Conservation (phyloP, 805 yeast genomes). For the Kuraishia cidri region DNA sequence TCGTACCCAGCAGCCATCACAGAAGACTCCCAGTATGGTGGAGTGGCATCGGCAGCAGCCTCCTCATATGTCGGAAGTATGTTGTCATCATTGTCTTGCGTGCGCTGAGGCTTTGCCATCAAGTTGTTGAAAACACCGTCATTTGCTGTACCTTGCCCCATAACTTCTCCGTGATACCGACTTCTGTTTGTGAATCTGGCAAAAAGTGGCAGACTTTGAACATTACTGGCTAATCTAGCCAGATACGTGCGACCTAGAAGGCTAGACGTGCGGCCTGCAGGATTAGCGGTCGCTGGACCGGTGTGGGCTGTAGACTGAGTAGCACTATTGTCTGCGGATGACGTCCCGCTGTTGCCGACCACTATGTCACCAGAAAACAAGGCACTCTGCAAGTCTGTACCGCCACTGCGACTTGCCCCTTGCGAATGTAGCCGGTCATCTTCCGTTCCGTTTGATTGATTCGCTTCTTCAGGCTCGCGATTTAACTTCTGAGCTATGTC, state of each 20-base stretch:
- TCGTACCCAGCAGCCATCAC: conserved; percentile 71
- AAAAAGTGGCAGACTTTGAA: too few relatives aligned
- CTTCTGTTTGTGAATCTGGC: too few relatives aligned
- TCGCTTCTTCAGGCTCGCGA: background rate
- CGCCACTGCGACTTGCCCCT: too few relatives aligned
- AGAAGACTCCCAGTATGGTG: conserved; percentile 95
- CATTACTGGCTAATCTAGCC: too few relatives aligned
- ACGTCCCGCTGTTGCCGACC: background rate
- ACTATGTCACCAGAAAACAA: conserved; percentile 2
- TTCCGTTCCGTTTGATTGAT: background rate
- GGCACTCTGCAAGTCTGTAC: conserved; percentile 1
- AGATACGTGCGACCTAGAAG: too few relatives aligned
- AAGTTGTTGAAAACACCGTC: conserved; percentile 95
- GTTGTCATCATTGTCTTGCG: conserved; percentile 37
- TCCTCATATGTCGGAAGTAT: conserved; percentile 88
- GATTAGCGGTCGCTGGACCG: too few relatives aligned
- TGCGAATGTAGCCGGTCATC: too few relatives aligned
- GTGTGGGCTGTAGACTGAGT: too few relatives aligned
- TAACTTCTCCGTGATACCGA: conserved; percentile 1
- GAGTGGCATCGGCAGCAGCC: conserved; percentile 89
- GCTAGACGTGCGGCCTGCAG: too few relatives aligned
- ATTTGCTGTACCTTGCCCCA: conserved; percentile 25
- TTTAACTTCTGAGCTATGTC: conserved; percentile 2
- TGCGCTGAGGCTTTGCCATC: conserved; percentile 70
- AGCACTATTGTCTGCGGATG: too few relatives aligned